Evolutionary conservation across 2,329 filamentous ascomycete species (phyloP), one percentile per base, ranked within the genome.

Genomic region (Exophiala spinifera): DNA sequence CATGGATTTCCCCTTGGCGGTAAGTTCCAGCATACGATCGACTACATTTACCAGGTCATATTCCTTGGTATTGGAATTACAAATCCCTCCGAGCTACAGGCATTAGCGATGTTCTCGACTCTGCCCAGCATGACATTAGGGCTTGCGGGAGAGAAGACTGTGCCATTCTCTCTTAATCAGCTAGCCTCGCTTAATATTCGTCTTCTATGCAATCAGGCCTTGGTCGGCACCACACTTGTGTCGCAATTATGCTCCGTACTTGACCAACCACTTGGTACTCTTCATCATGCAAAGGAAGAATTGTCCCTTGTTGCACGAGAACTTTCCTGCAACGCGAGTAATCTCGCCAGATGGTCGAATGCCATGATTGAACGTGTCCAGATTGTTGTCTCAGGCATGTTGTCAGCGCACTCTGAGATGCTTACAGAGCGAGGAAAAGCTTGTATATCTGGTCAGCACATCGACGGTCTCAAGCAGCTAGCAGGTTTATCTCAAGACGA

Each of bases 231-330:
- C 25, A 10, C 47, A 11, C 43, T 60, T 20, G 17, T 39, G 11
- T 14, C 20, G n/a, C 37, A 46, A 33, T 40, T 63, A 15, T 45
- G 46, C 14, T 44, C 46, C 3, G 19, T 61, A 6, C 48, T 55
- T 31, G 46, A 57, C 2, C 61, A 63, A 33, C 47, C 49, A 15
- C 46, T 63, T 14, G 57, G 57, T 20, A 53, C 49, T 36, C 47
- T 63, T 10, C 37, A 51, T 11, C 53, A 63, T 53, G 57, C 53
- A 6, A 56, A 54, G 40, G 61, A 63, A 48, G 61, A 63, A 37
- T 37, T 61, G 15, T 33, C 25, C 8, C 20, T 46, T 15, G 36
- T 63, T 13, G 40, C 52, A 25, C 56, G 49, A 28, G 44, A 40
- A 6, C 42, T 52, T 8, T 11, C 56, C 17, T 51, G 50, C 11